phyloP scores from a whole-genome alignment of 768 basidiomycete genomes.

The Mycena filopes region DNA sequence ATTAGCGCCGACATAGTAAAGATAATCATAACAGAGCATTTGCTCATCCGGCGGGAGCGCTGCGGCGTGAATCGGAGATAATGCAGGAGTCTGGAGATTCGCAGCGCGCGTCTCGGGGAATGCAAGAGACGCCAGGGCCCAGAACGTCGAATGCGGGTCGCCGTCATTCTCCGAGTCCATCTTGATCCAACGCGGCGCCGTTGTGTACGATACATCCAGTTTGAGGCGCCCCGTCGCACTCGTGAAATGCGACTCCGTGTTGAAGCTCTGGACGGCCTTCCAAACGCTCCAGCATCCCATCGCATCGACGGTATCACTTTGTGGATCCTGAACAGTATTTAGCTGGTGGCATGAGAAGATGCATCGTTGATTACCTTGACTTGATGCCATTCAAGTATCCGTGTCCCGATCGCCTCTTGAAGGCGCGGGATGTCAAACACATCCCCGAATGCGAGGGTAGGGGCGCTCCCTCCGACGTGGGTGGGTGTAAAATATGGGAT shows the following conservation, averaged over 20 bases:
- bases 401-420: conserved; percentile 38
- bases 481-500: conserved; percentile 49
- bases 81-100: conserved; percentile 13
- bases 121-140: conserved; percentile 39
- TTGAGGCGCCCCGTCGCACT: conserved; percentile 29
- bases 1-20: conserved; percentile 38
- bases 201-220: conserved; percentile 41
- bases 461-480: conserved; percentile 42
- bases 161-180: conserved; percentile 26
- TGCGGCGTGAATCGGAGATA: conserved; percentile 35
- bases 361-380: conserved; percentile 40
- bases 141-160: conserved; percentile 38
- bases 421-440: conserved; percentile 48
- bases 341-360: background rate
- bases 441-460: conserved; percentile 37
- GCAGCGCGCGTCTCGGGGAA: conserved; percentile 34
- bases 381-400: conserved; percentile 51
- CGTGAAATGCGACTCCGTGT: conserved; percentile 31
- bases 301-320: conserved; percentile 34
- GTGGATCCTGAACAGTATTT: conserved; percentile 28
- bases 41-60: conserved; percentile 37
- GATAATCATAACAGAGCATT: conserved; percentile 40
- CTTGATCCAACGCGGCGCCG: conserved; percentile 38
- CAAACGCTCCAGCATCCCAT: conserved; percentile 52
- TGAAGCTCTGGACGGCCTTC: conserved; percentile 37